phyloP scores from a whole-genome alignment of 2,329 filamentous ascomycete species.

The Diaporthe destruens region DNA sequence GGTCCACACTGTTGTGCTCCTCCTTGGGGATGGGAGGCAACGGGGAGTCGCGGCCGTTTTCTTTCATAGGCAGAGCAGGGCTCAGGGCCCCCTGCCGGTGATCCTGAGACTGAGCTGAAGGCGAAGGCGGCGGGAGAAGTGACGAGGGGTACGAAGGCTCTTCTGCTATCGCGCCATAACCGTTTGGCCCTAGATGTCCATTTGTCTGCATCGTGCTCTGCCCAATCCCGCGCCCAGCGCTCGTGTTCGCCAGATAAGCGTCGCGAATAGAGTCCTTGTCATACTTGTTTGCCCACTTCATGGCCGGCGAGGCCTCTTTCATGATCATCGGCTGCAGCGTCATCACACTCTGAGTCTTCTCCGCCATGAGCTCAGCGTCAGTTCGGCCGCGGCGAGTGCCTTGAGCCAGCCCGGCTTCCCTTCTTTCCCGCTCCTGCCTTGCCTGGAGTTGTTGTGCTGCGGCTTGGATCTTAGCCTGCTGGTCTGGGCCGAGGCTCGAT shows the following conservation, averaged over 20 bases:
- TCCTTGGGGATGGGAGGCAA: constrained; percentile 56
- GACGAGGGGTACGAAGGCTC: constrained; percentile 57
- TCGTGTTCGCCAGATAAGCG: constrained; percentile 83
- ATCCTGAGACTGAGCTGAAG: constrained; percentile 48
- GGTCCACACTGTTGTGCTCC: constrained; percentile 51
- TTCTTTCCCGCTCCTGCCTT: constrained; percentile 71
- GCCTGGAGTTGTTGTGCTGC: constrained; percentile 87
- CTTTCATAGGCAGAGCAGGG: constrained; percentile 32
- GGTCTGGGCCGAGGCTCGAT: constrained; percentile 87
- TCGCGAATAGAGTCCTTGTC: constrained; percentile 89
- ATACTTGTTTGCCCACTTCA: constrained; percentile 98
- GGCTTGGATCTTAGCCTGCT: constrained; percentile 92
- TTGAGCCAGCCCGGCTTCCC: constrained; percentile 46
- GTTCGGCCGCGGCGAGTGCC: constrained; percentile 62
- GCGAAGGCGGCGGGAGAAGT: constrained; percentile 45
- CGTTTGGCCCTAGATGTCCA: constrained; percentile 49
- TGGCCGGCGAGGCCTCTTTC: constrained; percentile 88
- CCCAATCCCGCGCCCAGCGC: constrained; percentile 75
- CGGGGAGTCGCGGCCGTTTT: constrained; percentile 53
- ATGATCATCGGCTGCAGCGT: constrained; percentile 88
- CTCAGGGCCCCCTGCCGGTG: constrained; percentile 20
- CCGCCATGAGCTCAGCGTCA: constrained; percentile 68
- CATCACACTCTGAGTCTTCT: constrained; percentile 90
- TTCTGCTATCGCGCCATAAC: constrained; percentile 39
- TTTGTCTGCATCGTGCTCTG: constrained; percentile 49